Evolutionary conservation across 108 stramenopile species (phyloP), one percentile per base, ranked within the genome.

Genomic region (Asterionellopsis glacialis): DNA sequence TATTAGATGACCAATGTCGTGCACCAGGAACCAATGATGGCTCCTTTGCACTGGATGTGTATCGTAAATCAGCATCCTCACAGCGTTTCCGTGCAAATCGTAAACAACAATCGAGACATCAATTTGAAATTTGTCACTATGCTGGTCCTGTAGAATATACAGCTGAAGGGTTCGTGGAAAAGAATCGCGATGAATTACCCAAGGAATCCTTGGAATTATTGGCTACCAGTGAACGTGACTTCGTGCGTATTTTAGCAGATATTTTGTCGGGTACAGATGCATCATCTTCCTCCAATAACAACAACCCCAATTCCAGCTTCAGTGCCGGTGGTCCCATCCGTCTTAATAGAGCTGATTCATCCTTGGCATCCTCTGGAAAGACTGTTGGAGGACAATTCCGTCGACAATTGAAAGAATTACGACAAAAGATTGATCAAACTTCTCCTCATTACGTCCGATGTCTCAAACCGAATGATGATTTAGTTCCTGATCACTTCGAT

Each of bases 151-250:
- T 97, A 23, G 83, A 87, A 56, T 97, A 97, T 79, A 79, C 63
- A 28, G 70, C 90, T 10, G 77, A 76, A 23, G 82, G 82, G 18
- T 96, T 97, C 63, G 59, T 90, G 40, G 93, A 88, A 44, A 95
- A 95, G 75, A 97, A 97, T 65, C 82, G 85, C 40, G 97, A 97
- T 64, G 88, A 92, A 57, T 75, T 97, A 1, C 88, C 80, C 41
- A 91, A 88, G 59, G 91, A 94, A 63, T 68, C 77, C n/a, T 74
- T 73, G 2, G 82, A 80, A 25, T 64, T 87, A 18, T 62, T 90
- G 15, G 73, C 76, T 33, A 80, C 71, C 42, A 75, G 70, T 42
- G 54, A 38, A 22, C 80, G 76, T 51, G 61, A 57, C 4, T 80
- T 83, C 45, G 70, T 87, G 19, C 70, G 50, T 16, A 45, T 59